phyloP scores from a whole-genome alignment of 495 filamentous ascomycete genomes.

The Rhizodiscina lignyota region DNA sequence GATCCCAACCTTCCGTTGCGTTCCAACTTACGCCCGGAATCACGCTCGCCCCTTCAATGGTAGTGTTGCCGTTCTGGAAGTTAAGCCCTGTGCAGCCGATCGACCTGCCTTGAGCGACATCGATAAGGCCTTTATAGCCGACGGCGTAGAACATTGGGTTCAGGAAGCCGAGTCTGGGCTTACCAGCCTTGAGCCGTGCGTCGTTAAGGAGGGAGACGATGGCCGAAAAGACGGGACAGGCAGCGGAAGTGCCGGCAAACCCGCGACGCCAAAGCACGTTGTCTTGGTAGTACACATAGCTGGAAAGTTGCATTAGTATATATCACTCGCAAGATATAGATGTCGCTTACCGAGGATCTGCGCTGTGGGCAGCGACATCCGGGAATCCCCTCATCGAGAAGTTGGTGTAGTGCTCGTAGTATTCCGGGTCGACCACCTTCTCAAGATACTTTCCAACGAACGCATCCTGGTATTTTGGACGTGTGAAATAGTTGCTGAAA shows the following conservation, averaged over 20 bases:
- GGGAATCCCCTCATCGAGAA: not conserved
- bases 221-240: not conserved
- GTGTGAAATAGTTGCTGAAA: conserved; percentile 1
- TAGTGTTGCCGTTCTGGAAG: not conserved
- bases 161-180: not conserved
- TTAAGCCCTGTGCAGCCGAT: conserved; percentile 1
- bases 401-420: not conserved
- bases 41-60: not conserved
- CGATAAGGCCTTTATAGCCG: not conserved
- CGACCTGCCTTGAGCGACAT: conserved; percentile 1
- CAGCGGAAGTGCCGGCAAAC: not conserved
- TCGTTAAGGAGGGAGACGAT: not conserved
- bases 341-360: not conserved
- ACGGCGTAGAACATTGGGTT: not conserved
- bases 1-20: not conserved
- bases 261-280: no score
- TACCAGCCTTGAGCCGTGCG: not conserved
- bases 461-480: not conserved
- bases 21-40: not conserved
- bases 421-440: not conserved
- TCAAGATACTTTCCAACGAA: not conserved
- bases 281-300: no score
- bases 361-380: not conserved
- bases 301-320: no score
- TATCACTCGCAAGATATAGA: not conserved